Percentiles rank a stretch among this genome's conserved stretches.
These are phyloP conservation scores for Aspergillus sp. DNA, from an alignment of 2,329 filamentous ascomycete genomes.

Conservation along the genomic window DNA sequence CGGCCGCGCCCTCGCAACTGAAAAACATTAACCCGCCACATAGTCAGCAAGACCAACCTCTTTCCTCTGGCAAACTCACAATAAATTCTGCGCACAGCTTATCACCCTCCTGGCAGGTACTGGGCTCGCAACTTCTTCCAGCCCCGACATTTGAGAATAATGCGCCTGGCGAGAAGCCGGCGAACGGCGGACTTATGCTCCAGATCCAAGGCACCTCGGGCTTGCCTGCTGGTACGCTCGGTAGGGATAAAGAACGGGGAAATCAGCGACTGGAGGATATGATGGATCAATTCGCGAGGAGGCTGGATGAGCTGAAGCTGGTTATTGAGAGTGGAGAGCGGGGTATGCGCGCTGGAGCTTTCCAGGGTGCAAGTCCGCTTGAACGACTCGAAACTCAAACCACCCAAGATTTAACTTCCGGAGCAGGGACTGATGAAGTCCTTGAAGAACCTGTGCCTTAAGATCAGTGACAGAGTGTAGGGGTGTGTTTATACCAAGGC, in stretches of 20 bases:
- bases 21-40: slow-evolving; percentile 11
- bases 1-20: not conserved
- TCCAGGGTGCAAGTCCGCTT: not conserved
- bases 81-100: slow-evolving; percentile 72
- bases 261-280: slow-evolving; percentile 43
- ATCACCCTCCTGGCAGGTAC: slow-evolving; percentile 70
- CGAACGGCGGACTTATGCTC: slow-evolving; percentile 46
- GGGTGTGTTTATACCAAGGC: not conserved
- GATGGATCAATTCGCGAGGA: slow-evolving; percentile 48
- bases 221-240: slow-evolving; percentile 20
- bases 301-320: slow-evolving; percentile 43
- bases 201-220: slow-evolving; percentile 45
- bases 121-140: slow-evolving; percentile 52
- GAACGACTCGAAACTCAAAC: not conserved
- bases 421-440: not conserved
- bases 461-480: not conserved
- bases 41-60: not conserved
- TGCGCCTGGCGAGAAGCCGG: slow-evolving; percentile 53
- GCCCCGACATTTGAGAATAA: slow-evolving; percentile 64
- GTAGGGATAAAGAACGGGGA: slow-evolving; percentile 24
- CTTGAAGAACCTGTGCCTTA: not conserved
- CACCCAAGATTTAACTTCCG: not conserved
- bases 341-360: not conserved
- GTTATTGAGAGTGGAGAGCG: slow-evolving; percentile 40
- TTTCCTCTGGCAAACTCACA: slow-evolving; percentile 38